Conservation (phyloP, 2,329 filamentous ascomycete species). For the Paraconiothyrium brasiliense region DNA sequence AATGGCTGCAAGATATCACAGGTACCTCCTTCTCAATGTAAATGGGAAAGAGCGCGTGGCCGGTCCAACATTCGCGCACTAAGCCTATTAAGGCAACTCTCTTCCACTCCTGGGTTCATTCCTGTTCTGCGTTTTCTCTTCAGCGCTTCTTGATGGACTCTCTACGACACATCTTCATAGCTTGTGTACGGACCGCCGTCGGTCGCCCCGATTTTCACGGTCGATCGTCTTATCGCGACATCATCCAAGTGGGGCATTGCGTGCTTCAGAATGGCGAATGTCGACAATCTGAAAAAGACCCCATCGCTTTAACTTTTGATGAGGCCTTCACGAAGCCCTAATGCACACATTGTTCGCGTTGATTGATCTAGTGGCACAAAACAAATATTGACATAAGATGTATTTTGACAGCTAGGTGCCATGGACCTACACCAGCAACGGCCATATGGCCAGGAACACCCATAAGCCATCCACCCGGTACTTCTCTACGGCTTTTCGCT, state of each 20-base stretch:
- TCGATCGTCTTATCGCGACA: background rate
- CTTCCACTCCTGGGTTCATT: too few relatives aligned
- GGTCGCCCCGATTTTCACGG: too few relatives aligned
- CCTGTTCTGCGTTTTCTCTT: too few relatives aligned
- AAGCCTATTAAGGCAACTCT: too few relatives aligned
- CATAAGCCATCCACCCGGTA: background rate
- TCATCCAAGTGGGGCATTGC: slow-evolving; percentile 4
- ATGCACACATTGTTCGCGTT: background rate
- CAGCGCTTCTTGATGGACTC: too few relatives aligned
- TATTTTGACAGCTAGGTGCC: background rate
- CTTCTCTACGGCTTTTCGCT: background rate
- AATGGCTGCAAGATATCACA: too few relatives aligned
- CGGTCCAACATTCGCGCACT: too few relatives aligned
- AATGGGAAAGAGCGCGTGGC: too few relatives aligned
- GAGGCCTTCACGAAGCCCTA: background rate
- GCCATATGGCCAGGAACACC: background rate
- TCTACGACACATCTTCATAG: too few relatives aligned
- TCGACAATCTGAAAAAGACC: background rate
- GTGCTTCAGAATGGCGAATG: background rate
- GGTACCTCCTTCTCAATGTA: too few relatives aligned
- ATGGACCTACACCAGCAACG: background rate
- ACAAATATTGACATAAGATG: background rate
- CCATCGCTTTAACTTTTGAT: background rate
- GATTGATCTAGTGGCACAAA: background rate
- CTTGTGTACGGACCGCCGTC: too few relatives aligned